Conservation (phyloP, 2,329 filamentous ascomycete genomes). For the Talaromyces sp. region DNA sequence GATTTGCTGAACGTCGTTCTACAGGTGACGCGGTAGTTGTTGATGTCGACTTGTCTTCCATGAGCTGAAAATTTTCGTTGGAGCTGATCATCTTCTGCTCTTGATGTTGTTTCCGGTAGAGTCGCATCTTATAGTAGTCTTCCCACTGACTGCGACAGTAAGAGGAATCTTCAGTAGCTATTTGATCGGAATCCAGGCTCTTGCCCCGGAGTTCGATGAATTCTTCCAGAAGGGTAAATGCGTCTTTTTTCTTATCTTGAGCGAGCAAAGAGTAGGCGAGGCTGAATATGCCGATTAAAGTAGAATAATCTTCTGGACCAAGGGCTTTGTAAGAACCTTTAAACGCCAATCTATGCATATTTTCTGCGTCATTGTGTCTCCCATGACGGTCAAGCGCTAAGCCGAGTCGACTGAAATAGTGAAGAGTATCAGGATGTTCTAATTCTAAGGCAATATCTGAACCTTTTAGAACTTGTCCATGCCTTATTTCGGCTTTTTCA, state of each 20-base stretch:
- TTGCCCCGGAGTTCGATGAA: neutral
- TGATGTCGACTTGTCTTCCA: neutral
- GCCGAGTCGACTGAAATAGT: neutral
- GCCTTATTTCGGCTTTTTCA: neutral
- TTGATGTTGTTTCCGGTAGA: neutral
- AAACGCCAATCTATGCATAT: neutral
- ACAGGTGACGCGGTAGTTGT: neutral
- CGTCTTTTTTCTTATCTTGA: neutral
- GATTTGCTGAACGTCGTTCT: neutral
- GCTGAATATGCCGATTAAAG: neutral
- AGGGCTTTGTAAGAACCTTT: neutral
- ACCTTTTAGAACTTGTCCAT: neutral
- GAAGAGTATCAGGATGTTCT: neutral
- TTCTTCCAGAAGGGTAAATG: neutral
- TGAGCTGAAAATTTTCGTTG: neutral
- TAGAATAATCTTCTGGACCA: neutral
- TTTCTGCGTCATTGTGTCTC: neutral
- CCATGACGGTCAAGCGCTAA: neutral
- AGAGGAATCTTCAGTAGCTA: neutral
- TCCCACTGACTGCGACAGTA: neutral
- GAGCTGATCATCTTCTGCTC: neutral
- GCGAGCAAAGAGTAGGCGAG: neutral
- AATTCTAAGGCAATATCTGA: neutral
- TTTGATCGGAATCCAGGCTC: neutral
- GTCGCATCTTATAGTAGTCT: neutral